Percentiles rank a stretch among this genome's conserved stretches.
phyloP scores from a whole-genome alignment of 495 filamentous ascomycete species.

The Penicillium arizonense region DNA sequence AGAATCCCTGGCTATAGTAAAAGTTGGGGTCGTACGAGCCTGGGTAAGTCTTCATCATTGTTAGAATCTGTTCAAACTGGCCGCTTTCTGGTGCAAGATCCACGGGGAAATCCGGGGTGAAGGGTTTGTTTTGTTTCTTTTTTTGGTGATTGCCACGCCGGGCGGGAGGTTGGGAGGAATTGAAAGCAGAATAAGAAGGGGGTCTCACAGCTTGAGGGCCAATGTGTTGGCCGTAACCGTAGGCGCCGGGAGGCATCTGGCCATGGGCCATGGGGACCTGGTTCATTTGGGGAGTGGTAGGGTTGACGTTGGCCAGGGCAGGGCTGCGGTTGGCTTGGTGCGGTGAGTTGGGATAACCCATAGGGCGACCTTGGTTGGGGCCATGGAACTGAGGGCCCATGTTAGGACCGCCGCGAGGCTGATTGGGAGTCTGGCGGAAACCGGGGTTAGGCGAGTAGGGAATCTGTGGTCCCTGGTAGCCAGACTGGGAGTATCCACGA shows the following conservation, averaged over 20 bases:
- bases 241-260: constrained; percentile 55
- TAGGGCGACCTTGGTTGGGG: constrained; percentile 50
- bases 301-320: constrained; percentile 63
- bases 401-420: constrained; percentile 59
- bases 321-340: constrained; percentile 70
- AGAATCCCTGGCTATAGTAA: constrained; percentile 45
- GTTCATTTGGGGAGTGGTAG: constrained; percentile 67
- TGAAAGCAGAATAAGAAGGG: constrained; percentile 31
- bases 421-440: constrained; percentile 59
- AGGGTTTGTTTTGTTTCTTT: not conserved
- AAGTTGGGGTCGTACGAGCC: constrained; percentile 50
- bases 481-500: constrained; percentile 59
- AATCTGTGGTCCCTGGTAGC: constrained; percentile 57
- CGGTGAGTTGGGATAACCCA: constrained; percentile 66
- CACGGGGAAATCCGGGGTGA: not conserved
- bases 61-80: constrained; percentile 75
- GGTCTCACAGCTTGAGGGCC: constrained; percentile 65
- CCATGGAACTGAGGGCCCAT: constrained; percentile 66
- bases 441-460: constrained; percentile 63
- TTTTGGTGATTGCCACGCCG: constrained; percentile 22
- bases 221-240: constrained; percentile 61
- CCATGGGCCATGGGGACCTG: constrained; percentile 55
- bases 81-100: constrained; percentile 69
- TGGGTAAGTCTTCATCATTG: constrained; percentile 50
- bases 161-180: constrained; percentile 12